Percentiles rank a stretch among this genome's conserved stretches.
Conservation (phyloP, 2,329 filamentous ascomycete species). For the Aciculosporium take region DNA sequence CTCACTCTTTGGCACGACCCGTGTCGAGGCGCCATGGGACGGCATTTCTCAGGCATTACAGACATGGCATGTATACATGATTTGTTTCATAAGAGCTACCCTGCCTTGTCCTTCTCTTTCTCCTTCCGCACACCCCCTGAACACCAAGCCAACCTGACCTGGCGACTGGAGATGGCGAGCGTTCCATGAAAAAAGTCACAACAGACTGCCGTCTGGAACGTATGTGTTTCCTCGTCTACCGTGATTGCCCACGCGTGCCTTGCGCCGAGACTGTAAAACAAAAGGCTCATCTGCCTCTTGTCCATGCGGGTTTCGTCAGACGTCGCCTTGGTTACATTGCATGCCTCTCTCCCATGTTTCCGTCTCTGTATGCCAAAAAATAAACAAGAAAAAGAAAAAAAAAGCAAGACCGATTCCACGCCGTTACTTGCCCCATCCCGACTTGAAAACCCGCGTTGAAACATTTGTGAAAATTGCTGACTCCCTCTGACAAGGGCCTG, state of each 20-base stretch:
- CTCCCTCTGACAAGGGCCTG: no score
- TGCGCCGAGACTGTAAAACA: not conserved
- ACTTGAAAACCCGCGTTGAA: no score
- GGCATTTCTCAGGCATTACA: not conserved
- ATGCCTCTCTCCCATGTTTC: no score
- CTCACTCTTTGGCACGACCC: no score
- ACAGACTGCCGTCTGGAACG: not conserved
- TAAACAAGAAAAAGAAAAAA: not conserved
- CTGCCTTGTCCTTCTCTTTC: not conserved
- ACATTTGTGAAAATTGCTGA: no score
- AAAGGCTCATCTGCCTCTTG: not conserved
- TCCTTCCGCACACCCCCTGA: not conserved
- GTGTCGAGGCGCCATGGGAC: not conserved
- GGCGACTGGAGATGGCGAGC: not conserved
- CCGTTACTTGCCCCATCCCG: no score
- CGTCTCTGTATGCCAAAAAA: not conserved
- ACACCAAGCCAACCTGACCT: not conserved
- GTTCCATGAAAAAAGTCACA: not conserved
- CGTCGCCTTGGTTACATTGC: no score
- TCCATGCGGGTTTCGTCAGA: not conserved
- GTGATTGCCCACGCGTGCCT: not conserved
- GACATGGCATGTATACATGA: not conserved
- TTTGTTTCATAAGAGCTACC: not conserved
- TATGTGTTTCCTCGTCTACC: not conserved
- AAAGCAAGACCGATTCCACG: not conserved